These are phyloP conservation scores for Wickerhamiella bombiphila DNA, from an alignment of 805 yeast genomes.

Conservation along the genomic window DNA sequence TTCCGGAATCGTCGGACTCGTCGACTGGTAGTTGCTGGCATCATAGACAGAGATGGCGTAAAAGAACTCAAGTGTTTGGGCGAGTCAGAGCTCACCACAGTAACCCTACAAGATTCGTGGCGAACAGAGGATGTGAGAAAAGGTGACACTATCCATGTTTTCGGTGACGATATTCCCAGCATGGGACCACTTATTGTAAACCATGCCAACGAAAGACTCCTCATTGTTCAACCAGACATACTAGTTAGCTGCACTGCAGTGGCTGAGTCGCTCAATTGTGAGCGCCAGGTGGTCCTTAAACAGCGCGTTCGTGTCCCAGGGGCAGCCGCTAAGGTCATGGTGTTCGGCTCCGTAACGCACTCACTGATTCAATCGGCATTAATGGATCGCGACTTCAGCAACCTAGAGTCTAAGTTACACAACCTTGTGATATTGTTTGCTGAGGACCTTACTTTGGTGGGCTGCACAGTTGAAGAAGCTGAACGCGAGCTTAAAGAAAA, in stretches of 20 bases:
- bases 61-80: neutral
- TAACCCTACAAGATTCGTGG: slow-evolving; percentile 19
- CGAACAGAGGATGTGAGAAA: slow-evolving; percentile 9
- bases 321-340: slow-evolving; percentile 44
- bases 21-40: slow-evolving; percentile 7
- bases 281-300: slow-evolving; percentile 51
- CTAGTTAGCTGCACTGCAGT: slow-evolving; percentile 69
- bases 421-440: slow-evolving; percentile 14
- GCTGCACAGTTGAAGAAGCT: slow-evolving; percentile 37
- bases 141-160: slow-evolving; percentile 23
- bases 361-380: slow-evolving; percentile 44
- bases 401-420: slow-evolving; percentile 20
- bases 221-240: slow-evolving; percentile 73
- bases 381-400: slow-evolving; percentile 21
- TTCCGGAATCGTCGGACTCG: slow-evolving; percentile 7
- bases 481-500: slow-evolving; percentile 41
- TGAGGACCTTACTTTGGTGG: slow-evolving; percentile 37
- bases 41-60: neutral
- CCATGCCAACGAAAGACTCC: slow-evolving; percentile 41
- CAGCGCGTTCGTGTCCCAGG: slow-evolving; percentile 37
- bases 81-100: neutral
- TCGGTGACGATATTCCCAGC: slow-evolving; percentile 7
- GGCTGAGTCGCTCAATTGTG: slow-evolving; percentile 61
- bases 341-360: slow-evolving; percentile 77
- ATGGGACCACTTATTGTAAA: slow-evolving; percentile 23